These are phyloP conservation scores for Theileria orientalis DNA, from an alignment of 169 alveolate species.

Conservation along the genomic window DNA sequence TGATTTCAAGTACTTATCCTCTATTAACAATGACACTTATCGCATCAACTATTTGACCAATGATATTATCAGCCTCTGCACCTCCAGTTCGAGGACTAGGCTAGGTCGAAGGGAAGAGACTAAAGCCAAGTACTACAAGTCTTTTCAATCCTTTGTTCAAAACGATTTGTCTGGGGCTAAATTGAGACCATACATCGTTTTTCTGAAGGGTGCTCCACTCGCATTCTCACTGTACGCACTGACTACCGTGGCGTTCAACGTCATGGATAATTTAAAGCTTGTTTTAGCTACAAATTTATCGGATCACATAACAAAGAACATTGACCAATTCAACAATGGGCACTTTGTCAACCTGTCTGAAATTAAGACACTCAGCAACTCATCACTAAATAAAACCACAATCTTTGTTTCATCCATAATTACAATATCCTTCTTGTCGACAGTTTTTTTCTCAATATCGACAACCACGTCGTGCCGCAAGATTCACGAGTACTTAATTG, in stretches of 20 bases:
- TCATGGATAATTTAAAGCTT: constrained; percentile 13
- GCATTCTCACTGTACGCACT: not conserved
- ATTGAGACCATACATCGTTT: constrained; percentile 4
- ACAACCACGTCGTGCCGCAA: constrained; percentile 31
- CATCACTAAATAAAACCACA: no score
- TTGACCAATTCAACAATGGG: not conserved
- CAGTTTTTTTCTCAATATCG: constrained; percentile 4
- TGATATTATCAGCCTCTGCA: not conserved
- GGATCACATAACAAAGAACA: not conserved
- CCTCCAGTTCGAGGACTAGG: constrained; percentile 6
- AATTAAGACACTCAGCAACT: not conserved
- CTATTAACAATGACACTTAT: not conserved
- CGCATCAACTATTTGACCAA: not conserved
- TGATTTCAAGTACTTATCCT: no score
- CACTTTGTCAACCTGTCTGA: not conserved
- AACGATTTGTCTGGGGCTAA: not conserved
- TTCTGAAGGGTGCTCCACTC: not conserved
- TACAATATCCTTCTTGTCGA: not conserved
- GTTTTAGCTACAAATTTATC: constrained; percentile 18
- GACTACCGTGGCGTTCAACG: not conserved
- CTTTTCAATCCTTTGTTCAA: not conserved
- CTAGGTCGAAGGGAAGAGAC: constrained; percentile 1
- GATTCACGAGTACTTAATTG: constrained; percentile 42
- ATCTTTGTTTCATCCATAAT: not conserved
- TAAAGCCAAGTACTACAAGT: not conserved